phyloP scores from a whole-genome alignment of 768 basidiomycete genomes.

The Strobilomyces dryophilus region DNA sequence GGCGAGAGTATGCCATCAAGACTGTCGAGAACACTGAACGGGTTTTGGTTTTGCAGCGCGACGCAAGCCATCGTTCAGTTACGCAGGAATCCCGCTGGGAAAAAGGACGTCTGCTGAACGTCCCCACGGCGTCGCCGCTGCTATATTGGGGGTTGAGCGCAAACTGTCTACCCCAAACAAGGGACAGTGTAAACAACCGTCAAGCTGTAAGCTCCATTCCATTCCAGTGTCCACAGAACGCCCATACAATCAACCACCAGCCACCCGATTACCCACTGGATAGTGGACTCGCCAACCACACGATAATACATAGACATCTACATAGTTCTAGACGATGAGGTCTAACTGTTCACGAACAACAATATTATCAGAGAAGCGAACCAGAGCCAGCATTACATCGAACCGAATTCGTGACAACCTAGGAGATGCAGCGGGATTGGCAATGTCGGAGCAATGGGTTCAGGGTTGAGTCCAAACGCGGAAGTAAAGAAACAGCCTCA shows the following conservation, averaged over 20 bases:
- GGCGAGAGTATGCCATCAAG: neutral
- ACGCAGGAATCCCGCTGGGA: neutral
- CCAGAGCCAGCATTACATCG: neutral
- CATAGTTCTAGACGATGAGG: neutral
- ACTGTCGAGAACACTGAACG: constrained; percentile 1
- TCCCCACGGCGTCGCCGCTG: neutral
- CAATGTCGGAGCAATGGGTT: neutral
- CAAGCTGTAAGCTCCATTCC: constrained; percentile 10
- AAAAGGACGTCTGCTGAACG: neutral
- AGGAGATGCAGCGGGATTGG: no score
- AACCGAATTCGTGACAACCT: no score
- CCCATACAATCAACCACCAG: neutral
- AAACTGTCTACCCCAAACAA: constrained; percentile 5
- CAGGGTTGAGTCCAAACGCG: constrained; percentile 8
- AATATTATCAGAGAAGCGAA: neutral
- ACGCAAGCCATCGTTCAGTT: constrained; percentile 3
- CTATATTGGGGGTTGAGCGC: constrained; percentile 1
- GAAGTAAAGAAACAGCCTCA: constrained; percentile 2
- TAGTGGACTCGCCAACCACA: neutral
- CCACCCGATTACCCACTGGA: no score
- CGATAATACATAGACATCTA: neutral
- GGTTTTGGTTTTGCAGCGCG: neutral
- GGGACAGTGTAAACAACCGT: constrained; percentile 15
- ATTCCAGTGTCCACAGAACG: neutral
- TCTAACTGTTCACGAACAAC: neutral